Percentiles rank a stretch among this genome's conserved stretches.
phyloP scores from a whole-genome alignment of 306 rosid species.

The Pyrus communis region DNA sequence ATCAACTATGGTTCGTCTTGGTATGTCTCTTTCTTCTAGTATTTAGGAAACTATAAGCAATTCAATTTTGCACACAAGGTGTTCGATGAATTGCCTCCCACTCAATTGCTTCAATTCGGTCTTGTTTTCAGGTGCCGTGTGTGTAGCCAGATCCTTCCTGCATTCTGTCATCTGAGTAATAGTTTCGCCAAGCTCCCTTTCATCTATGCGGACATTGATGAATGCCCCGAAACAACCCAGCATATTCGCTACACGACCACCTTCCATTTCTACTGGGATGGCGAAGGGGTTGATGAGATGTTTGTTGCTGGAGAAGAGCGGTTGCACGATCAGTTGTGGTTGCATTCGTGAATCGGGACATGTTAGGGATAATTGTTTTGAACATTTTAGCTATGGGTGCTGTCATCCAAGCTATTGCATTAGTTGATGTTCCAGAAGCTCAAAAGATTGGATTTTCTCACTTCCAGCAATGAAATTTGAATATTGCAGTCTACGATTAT shows the following conservation, averaged over 20 bases:
- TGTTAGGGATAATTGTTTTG: background rate
- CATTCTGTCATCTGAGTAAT: slow-evolving; percentile 62
- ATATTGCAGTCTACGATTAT: background rate
- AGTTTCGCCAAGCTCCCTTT: slow-evolving; percentile 62
- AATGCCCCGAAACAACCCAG: slow-evolving; percentile 81
- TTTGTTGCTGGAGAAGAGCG: slow-evolving; percentile 55
- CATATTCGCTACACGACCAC: slow-evolving; percentile 80
- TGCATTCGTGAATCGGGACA: slow-evolving; percentile 30
- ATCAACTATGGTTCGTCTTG: slow-evolving; percentile 91
- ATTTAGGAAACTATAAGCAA: background rate
- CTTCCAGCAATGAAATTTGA: background rate
- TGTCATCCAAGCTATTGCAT: background rate
- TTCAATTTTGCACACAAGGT: slow-evolving; percentile 16
- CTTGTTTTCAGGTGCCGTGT: slow-evolving; percentile 61
- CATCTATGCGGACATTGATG: slow-evolving; percentile 75
- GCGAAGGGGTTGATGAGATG: slow-evolving; percentile 73
- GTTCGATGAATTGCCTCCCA: slow-evolving; percentile 20
- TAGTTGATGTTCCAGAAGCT: too few species aligned
- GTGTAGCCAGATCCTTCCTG: slow-evolving; percentile 73
- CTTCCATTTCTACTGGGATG: slow-evolving; percentile 63
- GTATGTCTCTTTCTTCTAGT: slow-evolving; percentile 22
- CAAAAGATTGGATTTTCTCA: background rate
- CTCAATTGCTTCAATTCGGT: background rate
- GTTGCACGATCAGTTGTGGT: slow-evolving; percentile 50
- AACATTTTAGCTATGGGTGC: background rate